Conservation (phyloP, 2,329 filamentous ascomycete genomes). For the Fusarium sp. region DNA sequence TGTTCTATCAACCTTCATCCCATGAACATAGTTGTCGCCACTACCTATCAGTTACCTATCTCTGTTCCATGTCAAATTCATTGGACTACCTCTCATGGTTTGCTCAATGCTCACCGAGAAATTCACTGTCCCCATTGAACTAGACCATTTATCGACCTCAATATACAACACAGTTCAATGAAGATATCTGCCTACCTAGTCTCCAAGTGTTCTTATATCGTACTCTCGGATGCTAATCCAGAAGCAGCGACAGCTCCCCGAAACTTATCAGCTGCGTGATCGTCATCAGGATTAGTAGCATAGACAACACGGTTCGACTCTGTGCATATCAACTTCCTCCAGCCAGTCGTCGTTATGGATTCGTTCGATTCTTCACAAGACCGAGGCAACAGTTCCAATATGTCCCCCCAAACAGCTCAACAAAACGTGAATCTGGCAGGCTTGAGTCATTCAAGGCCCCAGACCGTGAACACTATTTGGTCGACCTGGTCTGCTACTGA, state of each 20-base stretch:
- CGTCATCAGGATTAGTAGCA: neutral
- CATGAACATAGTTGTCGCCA: neutral
- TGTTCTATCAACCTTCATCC: neutral
- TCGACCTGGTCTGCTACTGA: conserved; percentile 47
- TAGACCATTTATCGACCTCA: neutral
- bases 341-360: conserved; percentile 13
- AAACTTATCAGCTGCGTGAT: neutral
- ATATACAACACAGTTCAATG: neutral
- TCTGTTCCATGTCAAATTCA: neutral
- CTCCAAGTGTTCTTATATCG: neutral
- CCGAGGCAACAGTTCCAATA: neutral
- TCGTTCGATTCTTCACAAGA: conserved; percentile 17
- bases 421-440: conserved; percentile 16
- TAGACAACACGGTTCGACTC: conserved; percentile 4
- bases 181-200: neutral
- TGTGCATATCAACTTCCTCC: neutral
- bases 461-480: conserved; percentile 14
- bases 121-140: neutral
- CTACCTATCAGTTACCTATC: neutral
- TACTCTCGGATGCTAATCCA: conserved; percentile 6
- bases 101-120: neutral
- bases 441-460: conserved; percentile 13
- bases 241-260: neutral
- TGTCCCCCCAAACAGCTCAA: conserved; percentile 14
- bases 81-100: neutral